Evolutionary conservation across 208 protist species (phyloP), one percentile per base, ranked within the genome.

Genomic region (Lotmaria passim): DNA sequence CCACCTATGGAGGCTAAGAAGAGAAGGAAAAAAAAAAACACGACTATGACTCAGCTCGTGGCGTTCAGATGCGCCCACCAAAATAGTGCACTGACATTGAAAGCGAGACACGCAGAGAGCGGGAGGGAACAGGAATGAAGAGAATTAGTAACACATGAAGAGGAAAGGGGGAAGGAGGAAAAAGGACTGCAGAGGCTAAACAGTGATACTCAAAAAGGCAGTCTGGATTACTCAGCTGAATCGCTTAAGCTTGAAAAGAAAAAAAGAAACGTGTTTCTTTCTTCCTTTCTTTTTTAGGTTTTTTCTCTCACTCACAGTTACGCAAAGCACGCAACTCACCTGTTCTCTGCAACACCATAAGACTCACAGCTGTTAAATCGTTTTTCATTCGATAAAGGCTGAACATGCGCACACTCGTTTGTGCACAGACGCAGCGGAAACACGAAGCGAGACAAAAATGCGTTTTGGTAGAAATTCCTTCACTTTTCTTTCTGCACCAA

Each of bases 401-500:
- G 15, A 17, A 46, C 41, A 7, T n/a, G n/a, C 41, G 41, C 41
- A 46, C 3, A 46, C 41, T 7, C 3, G 2, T 17, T 10, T 19
- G 41, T 17, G n/a, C 41, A 19, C n/a, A 3, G 41, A 46, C n/a
- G 15, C 3, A 46, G 41, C 41, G 15, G 41, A 46, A n/a, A 4
- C 11, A 46, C 5, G 41, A 46, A 46, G n/a, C 7, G n/a, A n/a
- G n/a, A n/a, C n/a, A n/a, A n/a, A n/a, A n/a, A n/a, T n/a, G n/a
- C n/a, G n/a, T n/a, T n/a, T n/a, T n/a, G n/a, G n/a, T n/a, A n/a
- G n/a, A n/a, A n/a, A n/a, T n/a, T n/a, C n/a, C n/a, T 17, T 50
- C 56, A 69, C 47, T 70, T 63, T 15, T 15, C 28, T 26, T 46
- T 65, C 59, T 65, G 53, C 19, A 21, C 41, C 3, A 23, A 50